A percentile compares a stretch with the other conserved stretches of the same genome.
Conservation (phyloP, 352 stramenopile genomes). For the Pythium oligandrum region DNA sequence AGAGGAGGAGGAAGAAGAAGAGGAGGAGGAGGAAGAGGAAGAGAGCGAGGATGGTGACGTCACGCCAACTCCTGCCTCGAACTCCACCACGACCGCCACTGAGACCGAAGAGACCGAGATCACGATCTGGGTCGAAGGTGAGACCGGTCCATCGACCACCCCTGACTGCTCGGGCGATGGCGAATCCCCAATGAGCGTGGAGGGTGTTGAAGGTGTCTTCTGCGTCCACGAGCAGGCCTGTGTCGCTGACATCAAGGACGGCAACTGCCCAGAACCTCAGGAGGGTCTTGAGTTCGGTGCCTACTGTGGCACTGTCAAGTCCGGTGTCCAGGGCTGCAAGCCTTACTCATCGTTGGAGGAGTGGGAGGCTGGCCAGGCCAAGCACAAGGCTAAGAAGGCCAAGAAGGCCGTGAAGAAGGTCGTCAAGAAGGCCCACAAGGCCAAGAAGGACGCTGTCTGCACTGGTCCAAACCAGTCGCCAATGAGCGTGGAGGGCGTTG, state of each 20-base stretch:
- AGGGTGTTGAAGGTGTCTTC: slow-evolving; percentile 15
- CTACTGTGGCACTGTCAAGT: slow-evolving; percentile 10
- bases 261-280: slow-evolving; percentile 9
- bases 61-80: too few species aligned
- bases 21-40: slow-evolving; percentile 1
- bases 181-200: slow-evolving; percentile 12
- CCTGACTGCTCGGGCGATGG: slow-evolving; percentile 5
- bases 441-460: slow-evolving; percentile 1
- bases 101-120: too few species aligned
- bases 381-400: slow-evolving; percentile 1
- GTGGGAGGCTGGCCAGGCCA: neutral
- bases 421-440: slow-evolving; percentile 1
- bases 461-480: slow-evolving; percentile 1
- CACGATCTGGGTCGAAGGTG: neutral
- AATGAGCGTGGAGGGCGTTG: too few species aligned
- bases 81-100: too few species aligned
- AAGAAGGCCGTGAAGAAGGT: neutral
- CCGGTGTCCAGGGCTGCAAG: slow-evolving; percentile 12
- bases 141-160: slow-evolving; percentile 6
- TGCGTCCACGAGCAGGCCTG: slow-evolving; percentile 12
- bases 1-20: neutral
- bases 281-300: slow-evolving; percentile 8
- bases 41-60: slow-evolving; percentile 2
- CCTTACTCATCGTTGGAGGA: neutral
- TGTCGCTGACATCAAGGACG: slow-evolving; percentile 5